These are phyloP conservation scores for Boletus reticulatus DNA, from an alignment of 768 basidiomycete genomes.

Conservation along the genomic window DNA sequence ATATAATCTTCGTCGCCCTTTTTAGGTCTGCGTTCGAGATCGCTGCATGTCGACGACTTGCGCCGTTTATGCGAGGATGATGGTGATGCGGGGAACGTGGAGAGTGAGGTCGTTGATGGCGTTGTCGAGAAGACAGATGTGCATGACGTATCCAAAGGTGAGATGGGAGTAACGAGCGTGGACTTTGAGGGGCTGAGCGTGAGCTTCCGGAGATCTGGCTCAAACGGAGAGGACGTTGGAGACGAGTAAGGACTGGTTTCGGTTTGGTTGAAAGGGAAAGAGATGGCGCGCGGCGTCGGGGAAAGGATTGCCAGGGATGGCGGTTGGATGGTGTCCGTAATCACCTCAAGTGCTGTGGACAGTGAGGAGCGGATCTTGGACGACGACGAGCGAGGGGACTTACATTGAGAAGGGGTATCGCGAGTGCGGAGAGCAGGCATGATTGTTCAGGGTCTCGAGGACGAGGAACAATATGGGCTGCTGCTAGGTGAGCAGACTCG, in stretches of 20 bases:
- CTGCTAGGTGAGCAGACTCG: slow-evolving; percentile 35
- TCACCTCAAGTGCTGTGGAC: slow-evolving; percentile 67
- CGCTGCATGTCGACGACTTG: slow-evolving; percentile 48
- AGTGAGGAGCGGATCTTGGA: slow-evolving; percentile 14
- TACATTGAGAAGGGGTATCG: slow-evolving; percentile 59
- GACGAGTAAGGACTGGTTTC: slow-evolving; percentile 61
- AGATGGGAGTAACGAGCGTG: slow-evolving; percentile 43
- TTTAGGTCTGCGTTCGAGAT: slow-evolving; percentile 47
- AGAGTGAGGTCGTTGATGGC: slow-evolving; percentile 32
- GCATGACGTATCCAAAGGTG: slow-evolving; percentile 28
- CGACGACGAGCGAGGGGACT: slow-evolving; percentile 19
- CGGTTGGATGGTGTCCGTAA: slow-evolving; percentile 56
- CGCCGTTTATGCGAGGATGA: slow-evolving; percentile 47
- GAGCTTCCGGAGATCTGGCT: slow-evolving; percentile 57
- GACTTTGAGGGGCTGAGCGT: slow-evolving; percentile 43
- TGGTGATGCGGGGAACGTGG: slow-evolving; percentile 34
- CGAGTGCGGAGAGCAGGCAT: slow-evolving; percentile 82
- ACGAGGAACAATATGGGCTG: slow-evolving; percentile 31
- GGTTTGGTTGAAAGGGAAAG: slow-evolving; percentile 39
- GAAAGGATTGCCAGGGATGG: slow-evolving; percentile 57
- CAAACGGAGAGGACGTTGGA: slow-evolving; percentile 68
- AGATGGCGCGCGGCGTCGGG: slow-evolving; percentile 56
- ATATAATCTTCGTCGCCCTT: slow-evolving; percentile 82
- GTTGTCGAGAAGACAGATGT: slow-evolving; percentile 42
- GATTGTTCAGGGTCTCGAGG: slow-evolving; percentile 37